phyloP scores from a whole-genome alignment of 2,329 filamentous ascomycete genomes.

The Colletotrichum lini region DNA sequence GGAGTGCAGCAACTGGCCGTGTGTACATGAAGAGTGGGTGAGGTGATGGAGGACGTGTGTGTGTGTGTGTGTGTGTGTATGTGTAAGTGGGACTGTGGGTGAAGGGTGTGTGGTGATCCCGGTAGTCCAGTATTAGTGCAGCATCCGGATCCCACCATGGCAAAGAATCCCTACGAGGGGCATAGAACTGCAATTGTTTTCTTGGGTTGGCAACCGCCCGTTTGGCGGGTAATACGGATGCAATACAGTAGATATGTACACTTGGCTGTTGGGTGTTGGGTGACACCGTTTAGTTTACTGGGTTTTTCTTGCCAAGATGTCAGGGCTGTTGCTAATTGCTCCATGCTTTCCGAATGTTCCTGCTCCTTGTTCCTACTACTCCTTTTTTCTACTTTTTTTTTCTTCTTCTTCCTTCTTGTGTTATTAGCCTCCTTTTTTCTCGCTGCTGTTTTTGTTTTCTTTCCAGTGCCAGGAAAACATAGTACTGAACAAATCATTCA shows the following conservation, averaged over 20 bases:
- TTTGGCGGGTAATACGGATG: background rate
- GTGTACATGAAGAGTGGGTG: background rate
- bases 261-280: background rate
- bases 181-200: constrained; percentile 1
- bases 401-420: background rate
- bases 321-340: constrained; percentile 11
- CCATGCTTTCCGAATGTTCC: constrained; percentile 22
- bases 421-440: no score
- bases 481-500: no score
- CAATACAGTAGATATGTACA: background rate
- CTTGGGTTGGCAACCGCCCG: background rate
- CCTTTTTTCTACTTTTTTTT: background rate
- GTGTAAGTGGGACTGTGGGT: constrained; percentile 6
- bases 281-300: background rate
- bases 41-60: background rate
- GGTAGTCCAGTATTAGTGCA: constrained; percentile 17
- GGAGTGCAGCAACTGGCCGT: constrained; percentile 4
- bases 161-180: constrained; percentile 12
- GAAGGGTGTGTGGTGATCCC: constrained; percentile 6
- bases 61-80: background rate
- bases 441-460: no score
- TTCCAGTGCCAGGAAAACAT: no score
- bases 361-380: background rate
- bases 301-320: constrained; percentile 34
- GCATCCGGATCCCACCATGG: constrained; percentile 31